Base-by-base conservation (phyloP, 345 rosid genomes). In the Erucastrum elatum region DNA sequence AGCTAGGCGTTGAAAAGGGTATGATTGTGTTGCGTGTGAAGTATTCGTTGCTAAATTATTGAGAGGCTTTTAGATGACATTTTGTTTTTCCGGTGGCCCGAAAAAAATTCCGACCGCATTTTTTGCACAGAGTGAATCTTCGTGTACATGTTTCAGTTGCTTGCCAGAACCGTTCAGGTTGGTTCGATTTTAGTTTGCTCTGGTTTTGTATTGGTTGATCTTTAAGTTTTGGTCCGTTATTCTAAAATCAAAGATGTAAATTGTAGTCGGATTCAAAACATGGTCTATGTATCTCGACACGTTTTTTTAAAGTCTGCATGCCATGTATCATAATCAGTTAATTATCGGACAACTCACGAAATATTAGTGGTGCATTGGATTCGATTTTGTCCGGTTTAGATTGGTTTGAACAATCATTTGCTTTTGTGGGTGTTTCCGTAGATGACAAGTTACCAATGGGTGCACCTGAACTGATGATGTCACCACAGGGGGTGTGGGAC, bases 1-100 rank as follows among this genome's bases (percentile, higher is more conserved):
- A 95, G 88, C 96, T 95, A 46, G 98, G 98, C 77, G 91, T 93
- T 51, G 96, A 91, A 82, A 93, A 89, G 79, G 98, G 98, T 70
- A 95, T 83, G 89, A 91, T 95, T 82, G 87, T 93, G 51, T 80
- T 93, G 82, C 93, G 99, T 72, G 87, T 88, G 75, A 93, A 95
- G 87, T 93, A 95, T 85, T 95, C 99, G 2, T 88, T 95, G 68
- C 74, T 95, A 81, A 95, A 95, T 79, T 95, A 93, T 81, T 95
- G 87, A 81, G 53, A 39, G 63, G 30, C 7, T 10, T 26, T 80
- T 64, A 75, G 74, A 46, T 64, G 72, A 75, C 64, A 17, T 55
- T 49, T 21, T 76, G 68, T 76, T 67, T 68, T 64, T 11, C n/a
- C 21, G 21, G 21, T 21, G 21, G 21, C 21, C 21, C 21, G 21